Base-by-base conservation (phyloP, 2,329 filamentous ascomycete species). In the Escovopsis sp. region DNA sequence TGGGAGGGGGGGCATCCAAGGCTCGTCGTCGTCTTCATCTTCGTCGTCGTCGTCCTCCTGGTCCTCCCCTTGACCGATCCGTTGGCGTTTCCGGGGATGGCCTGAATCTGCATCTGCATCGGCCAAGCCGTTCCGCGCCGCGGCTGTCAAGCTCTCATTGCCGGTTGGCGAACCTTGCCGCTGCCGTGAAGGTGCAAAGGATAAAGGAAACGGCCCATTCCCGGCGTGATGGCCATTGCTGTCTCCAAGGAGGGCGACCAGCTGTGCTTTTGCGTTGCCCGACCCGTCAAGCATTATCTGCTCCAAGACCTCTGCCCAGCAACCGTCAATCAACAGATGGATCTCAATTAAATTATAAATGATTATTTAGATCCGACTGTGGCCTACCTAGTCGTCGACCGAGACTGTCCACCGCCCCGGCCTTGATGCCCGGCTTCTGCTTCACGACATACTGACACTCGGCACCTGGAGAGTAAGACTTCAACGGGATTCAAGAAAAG, bases 361-460 rank as follows among this genome's bases (percentile, higher is more conserved):
- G 23, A 6, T 3, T 1, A 23, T 4, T 6, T 23, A 6, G 23
- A 23, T 2, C 23, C 23, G 23, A 23, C 15, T 15, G 23, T 4
- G 12, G 4, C 18, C 12, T 41, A 44, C 43, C 43, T 23, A 44
- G 10, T 19, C 43, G 38, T 12, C 43, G 43, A 41, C 39, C 41
- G 18, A 44, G 43, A 23, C 39, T 34, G 28, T 44, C 43, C n/a
- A 44, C 43, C 3, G 43, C 43, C n/a, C 43, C 43, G 8, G 43
- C 26, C 35, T 41, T 44, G 33, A 44, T 44, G 7, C 43, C 43
- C 15, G 43, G 43, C 9, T 41, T 44, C 33, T 44, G 43, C 32
- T 44, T 44, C 7, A 38, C 39, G 7, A 44, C 39, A 19, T 44
- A 44, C 28, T 44, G 43, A 9, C 43, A 44, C 26, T 44, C 43